A percentile compares a stretch with the other conserved stretches of the same genome.
These are phyloP conservation scores for Colletotrichum zoysiae DNA, from an alignment of 2,329 filamentous ascomycete genomes.

Conservation along the genomic window DNA sequence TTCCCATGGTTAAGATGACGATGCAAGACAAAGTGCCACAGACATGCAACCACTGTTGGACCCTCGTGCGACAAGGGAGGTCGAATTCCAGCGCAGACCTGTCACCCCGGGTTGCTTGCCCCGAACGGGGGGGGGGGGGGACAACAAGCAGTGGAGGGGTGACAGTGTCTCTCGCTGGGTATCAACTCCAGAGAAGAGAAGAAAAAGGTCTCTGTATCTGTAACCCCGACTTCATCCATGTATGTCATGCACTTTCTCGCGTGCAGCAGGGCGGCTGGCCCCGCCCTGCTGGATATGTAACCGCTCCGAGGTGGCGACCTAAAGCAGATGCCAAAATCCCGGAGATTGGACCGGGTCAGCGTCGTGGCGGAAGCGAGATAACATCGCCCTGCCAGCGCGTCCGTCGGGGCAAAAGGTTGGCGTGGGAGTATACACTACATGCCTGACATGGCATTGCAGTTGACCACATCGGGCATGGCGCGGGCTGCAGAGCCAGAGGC, in stretches of 20 bases:
- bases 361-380: conserved; percentile 37
- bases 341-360: conserved; percentile 38
- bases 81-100: conserved; percentile 27
- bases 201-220: conserved; percentile 20
- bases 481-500: conserved; percentile 7
- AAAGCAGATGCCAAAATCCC: conserved; percentile 23
- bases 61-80: conserved; percentile 21
- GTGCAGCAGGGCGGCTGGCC: not conserved
- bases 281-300: conserved; percentile 22
- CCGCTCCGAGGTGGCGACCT: conserved; percentile 9
- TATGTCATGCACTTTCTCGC: conserved; percentile 7
- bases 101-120: conserved; percentile 27
- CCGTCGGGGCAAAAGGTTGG: conserved; percentile 24
- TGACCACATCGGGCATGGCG: not conserved
- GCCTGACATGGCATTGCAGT: too few species aligned
- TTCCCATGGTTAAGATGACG: not conserved
- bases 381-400: conserved; percentile 24
- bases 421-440: not conserved
- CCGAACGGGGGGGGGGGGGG: not conserved
- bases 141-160: conserved; percentile 23
- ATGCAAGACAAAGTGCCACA: conserved; percentile 22
- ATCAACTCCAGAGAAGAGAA: not conserved
- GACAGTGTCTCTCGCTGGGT: not conserved
- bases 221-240: conserved; percentile 15
- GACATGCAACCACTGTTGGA: conserved; percentile 21